Evolutionary conservation across 1,284 basidiomycete species (phyloP).

Genomic region (Marasmius sp.): DNA sequence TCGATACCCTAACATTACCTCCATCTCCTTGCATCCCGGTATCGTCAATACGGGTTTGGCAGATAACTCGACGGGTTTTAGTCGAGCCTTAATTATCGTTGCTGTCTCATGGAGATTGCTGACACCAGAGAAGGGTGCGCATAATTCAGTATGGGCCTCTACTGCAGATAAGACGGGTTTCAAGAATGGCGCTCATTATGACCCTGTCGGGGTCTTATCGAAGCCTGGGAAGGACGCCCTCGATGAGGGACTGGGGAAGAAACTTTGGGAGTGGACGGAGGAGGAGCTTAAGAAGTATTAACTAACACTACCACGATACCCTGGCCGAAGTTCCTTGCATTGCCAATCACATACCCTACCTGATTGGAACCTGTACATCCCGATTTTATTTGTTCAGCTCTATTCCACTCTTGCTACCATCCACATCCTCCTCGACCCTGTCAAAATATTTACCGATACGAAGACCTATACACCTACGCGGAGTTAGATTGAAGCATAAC

Average conservation of each 20-base stretch:
- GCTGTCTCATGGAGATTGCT: too few relatives aligned
- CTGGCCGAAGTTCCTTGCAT: too few relatives aligned
- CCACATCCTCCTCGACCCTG: too few relatives aligned
- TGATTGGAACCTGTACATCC: too few relatives aligned
- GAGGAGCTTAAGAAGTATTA: neutral
- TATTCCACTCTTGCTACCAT: too few relatives aligned
- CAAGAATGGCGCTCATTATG: neutral
- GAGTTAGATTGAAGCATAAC: too few relatives aligned
- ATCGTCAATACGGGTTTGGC: neutral
- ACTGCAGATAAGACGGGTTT: neutral
- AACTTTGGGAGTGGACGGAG: neutral
- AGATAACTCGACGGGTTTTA: neutral
- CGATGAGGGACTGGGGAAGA: neutral
- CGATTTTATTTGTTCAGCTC: too few relatives aligned
- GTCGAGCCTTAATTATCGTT: neutral
- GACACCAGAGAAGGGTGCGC: neutral
- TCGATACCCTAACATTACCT: slow-evolving; percentile 10
- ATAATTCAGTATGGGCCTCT: neutral
- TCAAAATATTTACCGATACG: too few relatives aligned
- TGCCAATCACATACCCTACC: too few relatives aligned
- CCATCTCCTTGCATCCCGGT: slow-evolving; percentile 12
- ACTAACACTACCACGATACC: too few relatives aligned
- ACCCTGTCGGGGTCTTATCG: neutral
- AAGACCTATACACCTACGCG: too few relatives aligned
- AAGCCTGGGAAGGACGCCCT: neutral